Evolutionary conservation across 2,329 filamentous ascomycete genomes (phyloP), one percentile per base, ranked within the genome.

Genomic region (Pseudogymnoascus sp.): DNA sequence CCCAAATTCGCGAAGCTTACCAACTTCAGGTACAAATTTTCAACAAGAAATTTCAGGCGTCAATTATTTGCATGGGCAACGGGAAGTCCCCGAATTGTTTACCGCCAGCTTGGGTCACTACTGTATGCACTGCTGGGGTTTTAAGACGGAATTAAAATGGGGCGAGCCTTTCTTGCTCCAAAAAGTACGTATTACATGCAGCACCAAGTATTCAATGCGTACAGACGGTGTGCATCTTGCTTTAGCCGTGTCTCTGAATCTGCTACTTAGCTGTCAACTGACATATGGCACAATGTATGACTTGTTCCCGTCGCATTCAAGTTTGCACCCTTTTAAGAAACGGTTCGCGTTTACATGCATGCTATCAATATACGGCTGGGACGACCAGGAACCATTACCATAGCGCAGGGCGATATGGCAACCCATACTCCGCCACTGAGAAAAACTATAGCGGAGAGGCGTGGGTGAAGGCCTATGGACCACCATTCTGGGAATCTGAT

Each of bases 171-270:
- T 19, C 46, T 56, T 56, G 26, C 46, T 19, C 26, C 46, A 56
- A 56, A 56, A 56, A 33, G 46, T 56, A 56, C 46, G 46, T 56
- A 56, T 33, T 56, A 19, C 26, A 56, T 56, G 46, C 46, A 56
- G 26, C 3, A 56, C n/a, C n/a, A 56, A 33, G 46, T 56, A 46
- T 26, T 19, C 26, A 56, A 10, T 13, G 26, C 10, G 26, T 56
- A 56, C n/a, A 56, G n/a, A 56, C 46, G 26, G 46, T 56, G 46
- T 31, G 46, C n/a, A 56, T 33, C 46, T 56, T 26, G 31, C 46
- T 19, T 56, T 33, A 31, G 29, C 26, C 9, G 26, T 56, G 26
- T 56, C 9, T 56, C 46, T 31, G 46, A 31, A 17, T 31, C 10
- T 31, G 26, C 7, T 31, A 2, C 46, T 19, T 53, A 4, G 46